These are phyloP conservation scores for Ambrosia trifida DNA, from an alignment of 129 eudicot genomes.

Conservation along the genomic window DNA sequence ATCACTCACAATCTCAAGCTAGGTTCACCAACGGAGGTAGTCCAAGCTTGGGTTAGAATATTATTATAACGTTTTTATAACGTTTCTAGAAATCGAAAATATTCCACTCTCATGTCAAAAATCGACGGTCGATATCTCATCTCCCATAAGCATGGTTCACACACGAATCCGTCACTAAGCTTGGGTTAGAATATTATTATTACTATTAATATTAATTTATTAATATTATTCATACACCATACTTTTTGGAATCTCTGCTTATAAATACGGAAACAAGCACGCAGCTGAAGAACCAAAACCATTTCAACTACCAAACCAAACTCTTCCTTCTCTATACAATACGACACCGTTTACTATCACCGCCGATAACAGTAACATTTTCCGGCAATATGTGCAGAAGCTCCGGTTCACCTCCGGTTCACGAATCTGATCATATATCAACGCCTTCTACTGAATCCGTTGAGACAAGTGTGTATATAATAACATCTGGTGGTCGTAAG, in stretches of 20 bases:
- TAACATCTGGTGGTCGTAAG: conserved; percentile 64
- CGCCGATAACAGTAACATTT: neutral
- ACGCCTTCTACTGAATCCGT: conserved; percentile 33
- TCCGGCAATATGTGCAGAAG: conserved; percentile 19
- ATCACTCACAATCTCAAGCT: too few species aligned
- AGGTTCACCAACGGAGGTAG: too few species aligned
- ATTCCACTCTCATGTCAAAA: too few species aligned
- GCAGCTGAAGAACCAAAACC: neutral
- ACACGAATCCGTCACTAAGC: neutral
- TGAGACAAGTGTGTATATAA: conserved; percentile 42
- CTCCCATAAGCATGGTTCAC: neutral
- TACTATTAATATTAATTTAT: neutral
- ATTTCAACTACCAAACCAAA: neutral
- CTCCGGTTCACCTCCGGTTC: conserved; percentile 21
- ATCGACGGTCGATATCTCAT: neutral
- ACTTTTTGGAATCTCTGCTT: conserved; percentile 16
- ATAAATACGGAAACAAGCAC: conserved; percentile 21
- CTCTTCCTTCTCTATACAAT: conserved; percentile 2
- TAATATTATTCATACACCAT: neutral
- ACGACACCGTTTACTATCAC: neutral
- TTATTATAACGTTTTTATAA: too few species aligned
- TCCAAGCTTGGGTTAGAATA: too few species aligned
- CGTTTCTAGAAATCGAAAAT: too few species aligned
- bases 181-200: neutral
- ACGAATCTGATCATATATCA: conserved; percentile 14